Base-by-base conservation (phyloP, 495 filamentous ascomycete species). In the Rhypophila decipiens region DNA sequence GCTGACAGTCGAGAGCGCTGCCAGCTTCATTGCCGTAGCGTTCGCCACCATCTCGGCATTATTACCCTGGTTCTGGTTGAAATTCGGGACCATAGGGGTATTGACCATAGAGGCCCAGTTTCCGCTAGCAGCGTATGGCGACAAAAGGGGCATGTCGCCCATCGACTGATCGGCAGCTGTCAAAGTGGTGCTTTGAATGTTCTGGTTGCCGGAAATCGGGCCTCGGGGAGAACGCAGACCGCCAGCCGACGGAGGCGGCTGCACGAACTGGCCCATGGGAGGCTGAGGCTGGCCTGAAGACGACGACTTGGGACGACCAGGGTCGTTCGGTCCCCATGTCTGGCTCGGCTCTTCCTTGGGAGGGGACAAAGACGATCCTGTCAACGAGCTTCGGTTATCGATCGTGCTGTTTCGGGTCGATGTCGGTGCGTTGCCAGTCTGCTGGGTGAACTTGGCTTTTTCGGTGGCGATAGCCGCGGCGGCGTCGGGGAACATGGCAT, bases 101-200 rank as follows among this genome's bases (percentile, higher is more conserved):
- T 96, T 97, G 52, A 90, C 83, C 86, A 96, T 93, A 20, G 93
- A 97, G 27, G 94, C 93, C 93, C 93, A 98, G 75, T 90, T 97
- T 29, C 87, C 87, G 61, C 87, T 86, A 47, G 84, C 72, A 51
- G 82, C 81, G 63, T 96, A 97, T 0, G 93, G 93, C 13, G 93
- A 97, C 40, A 98, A 76, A 55, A 95, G 67, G 11, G 90, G 88
- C 41, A 95, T 72, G 36, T 91, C 89, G 5, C 62, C 49, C 31
- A 68, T 58, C 35, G 74, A 69, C 51, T 83, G 84, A 33, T 95
- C 85, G 13, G 80, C 79, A 0, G 85, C 79, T 47, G 78, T 87
- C 29, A 96, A 72, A 2, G 81, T 90, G 9, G 88, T 93, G 48
- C 71, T 95, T 66, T 96, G 91, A 24, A 93, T 74, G 57, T 83